Percentiles rank a stretch among this genome's conserved stretches.
Evolutionary conservation across 768 basidiomycete species (phyloP).

Genomic region (Guyanaporus albipodus): DNA sequence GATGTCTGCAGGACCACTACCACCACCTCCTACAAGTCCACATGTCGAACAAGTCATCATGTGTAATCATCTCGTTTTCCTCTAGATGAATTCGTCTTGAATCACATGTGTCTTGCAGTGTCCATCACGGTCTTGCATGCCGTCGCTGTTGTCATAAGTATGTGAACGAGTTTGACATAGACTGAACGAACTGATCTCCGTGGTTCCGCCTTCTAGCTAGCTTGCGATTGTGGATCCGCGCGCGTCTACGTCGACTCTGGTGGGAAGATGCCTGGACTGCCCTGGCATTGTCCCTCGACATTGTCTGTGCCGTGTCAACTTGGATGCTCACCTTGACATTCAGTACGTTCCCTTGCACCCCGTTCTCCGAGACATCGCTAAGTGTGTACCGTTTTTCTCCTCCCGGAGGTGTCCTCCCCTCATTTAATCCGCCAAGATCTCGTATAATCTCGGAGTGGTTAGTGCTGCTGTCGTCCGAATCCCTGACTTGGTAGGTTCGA

Average conservation of each 20-base stretch:
- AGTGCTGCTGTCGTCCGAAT: background rate
- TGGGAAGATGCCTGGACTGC: conserved; percentile 13
- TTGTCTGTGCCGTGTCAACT: conserved; percentile 5
- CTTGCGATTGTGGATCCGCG: conserved; percentile 8
- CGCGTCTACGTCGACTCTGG: conserved; percentile 8
- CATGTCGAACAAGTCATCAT: background rate
- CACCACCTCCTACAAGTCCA: no score
- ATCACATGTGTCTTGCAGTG: background rate
- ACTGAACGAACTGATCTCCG: background rate
- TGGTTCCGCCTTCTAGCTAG: background rate
- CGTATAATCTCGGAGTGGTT: conserved; percentile 6
- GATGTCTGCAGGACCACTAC: no score
- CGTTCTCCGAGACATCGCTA: background rate
- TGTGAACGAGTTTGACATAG: background rate
- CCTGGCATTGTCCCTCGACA: conserved; percentile 2
- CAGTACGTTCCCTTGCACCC: background rate
- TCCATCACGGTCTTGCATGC: conserved; percentile 9
- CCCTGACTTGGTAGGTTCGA: conserved; percentile 8
- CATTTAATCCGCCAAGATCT: background rate
- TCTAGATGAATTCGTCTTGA: background rate
- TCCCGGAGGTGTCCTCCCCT: background rate
- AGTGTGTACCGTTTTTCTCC: no score
- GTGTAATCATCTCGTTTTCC: background rate
- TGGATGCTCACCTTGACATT: conserved; percentile 4
- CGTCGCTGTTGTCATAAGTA: conserved; percentile 6